Percentiles rank a stretch among this genome's conserved stretches.
Conservation (phyloP, 1,284 basidiomycete species). For the Tetrapyrgos nigripes region DNA sequence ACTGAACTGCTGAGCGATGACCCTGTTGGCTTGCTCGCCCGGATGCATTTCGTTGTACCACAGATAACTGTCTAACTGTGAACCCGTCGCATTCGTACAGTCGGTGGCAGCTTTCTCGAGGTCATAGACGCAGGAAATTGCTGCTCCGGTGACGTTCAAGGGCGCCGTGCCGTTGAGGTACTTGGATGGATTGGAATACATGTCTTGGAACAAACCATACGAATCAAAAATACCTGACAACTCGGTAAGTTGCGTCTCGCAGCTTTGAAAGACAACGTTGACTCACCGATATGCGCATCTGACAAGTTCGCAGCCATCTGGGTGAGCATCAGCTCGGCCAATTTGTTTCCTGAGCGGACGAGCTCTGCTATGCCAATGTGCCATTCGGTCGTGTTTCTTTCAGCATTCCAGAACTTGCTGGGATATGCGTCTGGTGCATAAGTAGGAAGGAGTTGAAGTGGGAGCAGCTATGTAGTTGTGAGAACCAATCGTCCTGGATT, state of each 20-base stretch:
- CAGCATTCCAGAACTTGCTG: slow-evolving; percentile 46
- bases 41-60: slow-evolving; percentile 30
- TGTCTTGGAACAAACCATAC: slow-evolving; percentile 15
- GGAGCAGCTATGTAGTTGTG: slow-evolving; percentile 46
- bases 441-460: slow-evolving; percentile 47
- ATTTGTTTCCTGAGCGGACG: slow-evolving; percentile 43
- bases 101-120: background rate
- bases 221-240: slow-evolving; percentile 16
- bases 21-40: slow-evolving; percentile 28
- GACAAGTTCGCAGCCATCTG: slow-evolving; percentile 41
- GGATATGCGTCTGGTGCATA: slow-evolving; percentile 50
- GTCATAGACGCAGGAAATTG: slow-evolving; percentile 21
- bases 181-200: slow-evolving; percentile 12
- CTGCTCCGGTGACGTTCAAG: slow-evolving; percentile 17
- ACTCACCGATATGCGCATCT: slow-evolving; percentile 40
- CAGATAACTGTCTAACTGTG: slow-evolving; percentile 27
- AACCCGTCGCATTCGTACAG: slow-evolving; percentile 16
- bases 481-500: background rate
- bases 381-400: slow-evolving; percentile 56
- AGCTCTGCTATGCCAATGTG: slow-evolving; percentile 52
- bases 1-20: slow-evolving; percentile 23
- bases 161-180: slow-evolving; percentile 17
- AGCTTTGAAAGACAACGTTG: background rate
- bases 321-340: slow-evolving; percentile 48
- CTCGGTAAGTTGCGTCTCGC: background rate